These are phyloP conservation scores for Protostelium mycophagum DNA, from an alignment of 78 protist genomes.

Conservation along the genomic window DNA sequence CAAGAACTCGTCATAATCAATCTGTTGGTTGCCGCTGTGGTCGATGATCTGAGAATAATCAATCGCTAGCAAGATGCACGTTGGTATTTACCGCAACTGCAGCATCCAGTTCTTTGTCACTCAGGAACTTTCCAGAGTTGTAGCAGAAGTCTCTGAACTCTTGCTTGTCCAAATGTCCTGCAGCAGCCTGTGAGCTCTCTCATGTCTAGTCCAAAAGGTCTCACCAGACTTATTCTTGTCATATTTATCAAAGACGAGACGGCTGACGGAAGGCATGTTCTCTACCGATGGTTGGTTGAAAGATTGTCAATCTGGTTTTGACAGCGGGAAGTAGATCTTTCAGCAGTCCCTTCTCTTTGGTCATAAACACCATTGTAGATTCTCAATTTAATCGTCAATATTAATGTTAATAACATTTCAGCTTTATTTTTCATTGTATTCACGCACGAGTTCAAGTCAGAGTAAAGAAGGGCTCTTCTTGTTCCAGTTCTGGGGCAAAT, in stretches of 20 bases:
- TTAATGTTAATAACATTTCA: too few species aligned
- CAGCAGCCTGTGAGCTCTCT: neutral
- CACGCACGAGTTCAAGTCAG: too few species aligned
- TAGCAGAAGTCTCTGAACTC: neutral
- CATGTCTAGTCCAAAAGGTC: neutral
- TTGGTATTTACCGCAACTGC: neutral
- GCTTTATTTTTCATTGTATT: too few species aligned
- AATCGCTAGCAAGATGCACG: neutral
- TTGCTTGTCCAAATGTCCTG: neutral
- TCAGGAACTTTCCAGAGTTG: neutral
- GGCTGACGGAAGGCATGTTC: neutral
- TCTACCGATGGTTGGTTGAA: neutral
- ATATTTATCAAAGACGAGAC: neutral
- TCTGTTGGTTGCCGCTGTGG: neutral
- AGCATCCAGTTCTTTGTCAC: neutral
- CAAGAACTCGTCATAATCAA: neutral
- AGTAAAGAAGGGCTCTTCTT: too few species aligned
- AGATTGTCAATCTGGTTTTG: too few species aligned
- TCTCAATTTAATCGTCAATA: too few species aligned
- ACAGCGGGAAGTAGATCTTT: too few species aligned
- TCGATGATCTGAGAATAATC: neutral
- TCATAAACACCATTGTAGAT: too few species aligned
- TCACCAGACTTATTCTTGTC: neutral
- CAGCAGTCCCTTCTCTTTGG: too few species aligned
- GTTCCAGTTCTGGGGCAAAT: neutral